Evolutionary conservation across 2,329 filamentous ascomycete genomes (phyloP), one percentile per base, ranked within the genome.

Genomic region (Fusarium gaditjirri): DNA sequence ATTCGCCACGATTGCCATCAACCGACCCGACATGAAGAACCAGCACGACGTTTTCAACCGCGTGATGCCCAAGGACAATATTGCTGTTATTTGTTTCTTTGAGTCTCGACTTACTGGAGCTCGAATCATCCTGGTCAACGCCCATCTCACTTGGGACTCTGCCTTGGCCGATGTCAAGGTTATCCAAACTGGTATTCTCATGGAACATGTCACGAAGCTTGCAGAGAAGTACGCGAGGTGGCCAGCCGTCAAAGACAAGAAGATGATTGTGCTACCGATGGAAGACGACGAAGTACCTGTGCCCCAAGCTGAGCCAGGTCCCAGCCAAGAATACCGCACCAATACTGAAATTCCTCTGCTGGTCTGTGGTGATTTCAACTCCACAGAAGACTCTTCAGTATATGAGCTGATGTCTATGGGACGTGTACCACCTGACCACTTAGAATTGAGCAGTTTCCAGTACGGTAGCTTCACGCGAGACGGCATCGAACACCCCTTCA

Each of bases 21-120:
- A 97, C 79, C 88, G 96, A 73, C 94, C 95, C 6, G 96, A 98
- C 80, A 97, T 98, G 90, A 98, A 98, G 84, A 94, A 95, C 62
- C 94, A 97, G 78, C 94, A 97, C 79, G 96, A 99, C 78, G 95
- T 98, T 63, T 98, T 97, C 87, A 99, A 99, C 81, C 93, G 96
- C 33, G 93, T 99, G 68, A 98, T 98, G 96, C 95, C 95, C 68
- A 94, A 96, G 83, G 96, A 99, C 86, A 95, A 98, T 80, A 97
- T 99, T 81, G 96, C 93, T 21, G 92, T 97, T 52, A 90, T 97
- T 52, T 91, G 93, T 61, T 97, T 98, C 85, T 90, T 99, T 70
- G 96, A 99, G 82, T 98, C 97, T 77, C 90, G 95, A 41, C 85
- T 89, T 68, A 98, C 95, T 0, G 96, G 96, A n/a, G 91, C 94